phyloP scores from a whole-genome alignment of 352 stramenopile species.

The Pythium angustatum region DNA sequence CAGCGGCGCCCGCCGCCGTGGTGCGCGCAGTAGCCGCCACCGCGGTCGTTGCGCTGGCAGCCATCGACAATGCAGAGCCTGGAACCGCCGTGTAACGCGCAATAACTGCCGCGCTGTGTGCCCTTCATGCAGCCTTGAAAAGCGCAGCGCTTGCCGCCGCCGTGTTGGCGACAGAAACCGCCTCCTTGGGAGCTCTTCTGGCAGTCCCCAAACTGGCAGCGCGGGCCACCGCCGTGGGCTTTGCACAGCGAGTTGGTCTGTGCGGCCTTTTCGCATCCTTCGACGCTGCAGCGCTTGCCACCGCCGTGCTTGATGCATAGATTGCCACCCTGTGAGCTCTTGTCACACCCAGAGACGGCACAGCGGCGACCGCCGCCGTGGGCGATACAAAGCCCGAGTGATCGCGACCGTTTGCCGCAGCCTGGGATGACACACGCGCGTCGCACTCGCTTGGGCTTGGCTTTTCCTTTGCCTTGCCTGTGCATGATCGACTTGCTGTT shows the following conservation, averaged over 20 bases:
- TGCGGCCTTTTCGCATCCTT: conserved; percentile 74
- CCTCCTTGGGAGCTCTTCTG: conserved; percentile 52
- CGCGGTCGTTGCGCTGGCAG: conserved; percentile 73
- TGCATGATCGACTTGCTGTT: neutral
- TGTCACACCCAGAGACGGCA: conserved; percentile 71
- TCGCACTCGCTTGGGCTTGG: conserved; percentile 30
- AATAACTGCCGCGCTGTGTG: conserved; percentile 42
- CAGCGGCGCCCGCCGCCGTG: conserved; percentile 82
- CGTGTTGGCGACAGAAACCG: conserved; percentile 49
- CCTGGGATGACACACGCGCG: conserved; percentile 67
- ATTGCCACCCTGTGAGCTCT: conserved; percentile 82
- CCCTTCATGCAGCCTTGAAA: conserved; percentile 42
- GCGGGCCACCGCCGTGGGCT: conserved; percentile 44
- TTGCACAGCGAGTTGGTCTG: conserved; percentile 52
- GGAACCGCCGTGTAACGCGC: conserved; percentile 50
- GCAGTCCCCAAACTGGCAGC: conserved; percentile 41
- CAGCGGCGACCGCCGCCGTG: conserved; percentile 85
- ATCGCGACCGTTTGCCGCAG: conserved; percentile 85
- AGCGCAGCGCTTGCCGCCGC: conserved; percentile 46
- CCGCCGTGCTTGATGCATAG: conserved; percentile 88
- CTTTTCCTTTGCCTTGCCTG: neutral
- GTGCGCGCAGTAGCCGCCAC: conserved; percentile 30
- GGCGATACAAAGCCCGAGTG: conserved; percentile 81
- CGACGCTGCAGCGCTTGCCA: conserved; percentile 78
- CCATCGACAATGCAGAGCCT: conserved; percentile 72